Conservation (phyloP, 352 stramenopile genomes). For the Globisporangium spiculum region DNA sequence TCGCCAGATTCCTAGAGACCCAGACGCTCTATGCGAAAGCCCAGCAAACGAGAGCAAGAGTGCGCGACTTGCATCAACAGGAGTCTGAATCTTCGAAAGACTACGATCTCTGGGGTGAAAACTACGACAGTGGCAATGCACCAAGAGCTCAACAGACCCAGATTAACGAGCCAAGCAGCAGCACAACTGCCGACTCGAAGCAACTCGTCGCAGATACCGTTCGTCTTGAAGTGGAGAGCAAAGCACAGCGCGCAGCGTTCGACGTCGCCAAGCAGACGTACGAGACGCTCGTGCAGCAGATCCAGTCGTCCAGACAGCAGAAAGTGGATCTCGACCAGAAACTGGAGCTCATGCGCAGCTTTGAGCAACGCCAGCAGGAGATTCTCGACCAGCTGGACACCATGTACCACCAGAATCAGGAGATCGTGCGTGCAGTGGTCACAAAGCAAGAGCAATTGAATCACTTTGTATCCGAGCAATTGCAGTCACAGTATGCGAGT, state of each 20-base stretch:
- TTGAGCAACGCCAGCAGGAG: slow-evolving; percentile 36
- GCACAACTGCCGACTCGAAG: not conserved
- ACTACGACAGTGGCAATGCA: not conserved
- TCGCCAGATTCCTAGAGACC: slow-evolving; percentile 32
- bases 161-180: not conserved
- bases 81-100: slow-evolving; percentile 5
- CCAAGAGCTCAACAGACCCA: not conserved
- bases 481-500: slow-evolving; percentile 9
- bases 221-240: slow-evolving; percentile 30
- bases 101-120: slow-evolving; percentile 20
- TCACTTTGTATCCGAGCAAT: slow-evolving; percentile 10
- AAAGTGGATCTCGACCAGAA: slow-evolving; percentile 41
- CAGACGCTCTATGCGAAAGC: slow-evolving; percentile 32
- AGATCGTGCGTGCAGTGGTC: slow-evolving; percentile 18
- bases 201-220: slow-evolving; percentile 19
- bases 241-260: slow-evolving; percentile 23
- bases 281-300: slow-evolving; percentile 19
- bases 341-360: slow-evolving; percentile 38
- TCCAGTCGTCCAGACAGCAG: slow-evolving; percentile 22
- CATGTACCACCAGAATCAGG: slow-evolving; percentile 30
- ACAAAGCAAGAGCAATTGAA: slow-evolving; percentile 26
- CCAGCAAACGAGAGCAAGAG: slow-evolving; percentile 14
- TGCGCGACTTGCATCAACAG: slow-evolving; percentile 3
- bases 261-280: slow-evolving; percentile 17
- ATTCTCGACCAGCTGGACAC: slow-evolving; percentile 32